Percentiles rank a stretch among this genome's conserved stretches.
Conservation (phyloP, 495 filamentous ascomycete genomes). For the Talaromyces nanjingensis region DNA sequence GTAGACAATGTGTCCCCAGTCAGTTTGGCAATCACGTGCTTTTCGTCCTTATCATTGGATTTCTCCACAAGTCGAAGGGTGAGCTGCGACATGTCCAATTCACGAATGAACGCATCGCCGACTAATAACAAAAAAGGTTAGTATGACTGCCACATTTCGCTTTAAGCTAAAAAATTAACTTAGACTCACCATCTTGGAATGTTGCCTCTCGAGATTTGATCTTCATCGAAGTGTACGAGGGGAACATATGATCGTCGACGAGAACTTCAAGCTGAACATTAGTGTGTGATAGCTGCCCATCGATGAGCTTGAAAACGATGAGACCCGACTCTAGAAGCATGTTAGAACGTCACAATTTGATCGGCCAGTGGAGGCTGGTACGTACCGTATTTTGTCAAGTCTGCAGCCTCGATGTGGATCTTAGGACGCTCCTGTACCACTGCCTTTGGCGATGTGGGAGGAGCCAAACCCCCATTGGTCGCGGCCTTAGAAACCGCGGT, state of each 20-base stretch:
- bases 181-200: conserved; percentile 67
- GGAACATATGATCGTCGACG: conserved; percentile 92
- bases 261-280: conserved; percentile 79
- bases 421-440: conserved; percentile 58
- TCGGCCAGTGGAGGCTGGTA: conserved; percentile 10
- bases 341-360: conserved; percentile 13
- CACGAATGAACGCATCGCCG: conserved; percentile 91
- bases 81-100: conserved; percentile 90
- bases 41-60: conserved; percentile 65
- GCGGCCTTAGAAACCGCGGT: conserved; percentile 16
- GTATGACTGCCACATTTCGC: background rate
- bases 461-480: conserved; percentile 7
- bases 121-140: conserved; percentile 29
- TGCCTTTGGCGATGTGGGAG: conserved; percentile 24
- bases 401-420: conserved; percentile 67
- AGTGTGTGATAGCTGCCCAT: conserved; percentile 69
- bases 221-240: conserved; percentile 74
- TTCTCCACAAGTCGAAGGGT: conserved; percentile 77
- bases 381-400: conserved; percentile 69
- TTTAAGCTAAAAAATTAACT: background rate
- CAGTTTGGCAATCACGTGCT: conserved; percentile 72
- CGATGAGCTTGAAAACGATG: conserved; percentile 89
- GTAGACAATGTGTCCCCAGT: conserved; percentile 80
- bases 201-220: conserved; percentile 56
- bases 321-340: conserved; percentile 68